These are phyloP conservation scores for Thalia dealbata DNA, from an alignment of 176 grass and related monocot genomes.

Conservation along the genomic window DNA sequence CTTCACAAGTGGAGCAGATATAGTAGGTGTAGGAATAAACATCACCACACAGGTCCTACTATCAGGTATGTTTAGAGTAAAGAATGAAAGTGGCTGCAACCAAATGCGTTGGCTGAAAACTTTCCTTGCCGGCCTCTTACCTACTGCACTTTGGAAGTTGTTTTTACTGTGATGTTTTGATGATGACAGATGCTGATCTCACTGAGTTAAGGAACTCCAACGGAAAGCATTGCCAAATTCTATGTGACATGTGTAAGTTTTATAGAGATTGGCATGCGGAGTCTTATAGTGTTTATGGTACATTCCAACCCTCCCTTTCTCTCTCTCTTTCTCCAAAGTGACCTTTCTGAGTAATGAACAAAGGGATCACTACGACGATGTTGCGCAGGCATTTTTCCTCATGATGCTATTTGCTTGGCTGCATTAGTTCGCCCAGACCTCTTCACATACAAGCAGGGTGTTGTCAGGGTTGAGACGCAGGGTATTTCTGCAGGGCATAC, in stretches of 20 bases:
- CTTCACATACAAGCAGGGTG: conserved; percentile 65
- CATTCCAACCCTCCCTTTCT: not conserved
- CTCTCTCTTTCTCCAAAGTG: not conserved
- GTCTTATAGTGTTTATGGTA: conserved; percentile 55
- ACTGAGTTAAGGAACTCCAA: conserved; percentile 47
- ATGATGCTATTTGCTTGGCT: conserved; percentile 54
- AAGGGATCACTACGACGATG: too few relatives aligned
- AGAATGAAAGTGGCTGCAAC: too few relatives aligned
- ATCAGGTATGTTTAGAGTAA: conserved; percentile 30
- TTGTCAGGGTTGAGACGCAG: conserved; percentile 77
- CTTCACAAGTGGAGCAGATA: conserved; percentile 71
- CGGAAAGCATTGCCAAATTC: conserved; percentile 42
- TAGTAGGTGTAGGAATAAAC: conserved; percentile 68
- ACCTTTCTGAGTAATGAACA: not conserved
- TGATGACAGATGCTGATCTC: conserved; percentile 41
- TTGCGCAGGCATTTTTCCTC: conserved; percentile 67
- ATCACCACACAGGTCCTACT: conserved; percentile 75
- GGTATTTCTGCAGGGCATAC: conserved; percentile 72
- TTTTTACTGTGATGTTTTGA: too few relatives aligned
- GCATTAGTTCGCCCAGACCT: conserved; percentile 49
- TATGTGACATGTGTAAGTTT: conserved; percentile 71
- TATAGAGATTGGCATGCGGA: conserved; percentile 55
- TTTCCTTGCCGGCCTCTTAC: not conserved
- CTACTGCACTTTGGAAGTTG: not conserved
- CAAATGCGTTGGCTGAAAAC: too few relatives aligned